phyloP scores from a whole-genome alignment of 441 rosid species.

The Croton setiger region DNA sequence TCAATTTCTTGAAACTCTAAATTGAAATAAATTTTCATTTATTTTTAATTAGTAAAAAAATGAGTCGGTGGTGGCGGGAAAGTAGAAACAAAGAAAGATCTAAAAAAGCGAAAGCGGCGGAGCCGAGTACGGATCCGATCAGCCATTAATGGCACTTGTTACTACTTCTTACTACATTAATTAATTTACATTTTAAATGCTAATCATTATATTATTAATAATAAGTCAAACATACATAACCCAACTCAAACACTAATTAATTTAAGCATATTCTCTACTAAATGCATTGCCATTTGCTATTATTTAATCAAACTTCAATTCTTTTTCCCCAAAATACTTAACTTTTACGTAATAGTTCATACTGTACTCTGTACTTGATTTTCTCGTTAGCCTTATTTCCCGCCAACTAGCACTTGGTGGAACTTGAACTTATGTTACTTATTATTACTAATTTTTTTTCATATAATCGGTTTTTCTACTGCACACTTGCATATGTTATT shows the following conservation, averaged over 20 bases:
- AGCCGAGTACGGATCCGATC: slow-evolving; percentile 49
- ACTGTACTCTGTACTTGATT: background rate
- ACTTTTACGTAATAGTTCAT: background rate
- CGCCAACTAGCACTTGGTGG: background rate
- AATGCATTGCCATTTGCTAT: too few species aligned
- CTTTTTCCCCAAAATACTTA: background rate
- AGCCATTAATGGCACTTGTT: slow-evolving; percentile 14
- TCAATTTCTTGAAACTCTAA: slow-evolving; percentile 7
- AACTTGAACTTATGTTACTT: background rate
- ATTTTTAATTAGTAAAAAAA: background rate
- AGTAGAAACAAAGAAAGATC: slow-evolving; percentile 10
- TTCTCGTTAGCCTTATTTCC: background rate
- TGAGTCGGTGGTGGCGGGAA: slow-evolving; percentile 30
- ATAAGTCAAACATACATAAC: too few species aligned
- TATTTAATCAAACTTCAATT: background rate
- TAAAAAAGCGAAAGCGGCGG: slow-evolving; percentile 32
- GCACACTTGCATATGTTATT: too few species aligned
- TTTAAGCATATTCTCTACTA: too few species aligned
- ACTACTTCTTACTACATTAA: background rate
- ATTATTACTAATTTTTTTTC: too few species aligned
- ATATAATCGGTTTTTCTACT: too few species aligned
- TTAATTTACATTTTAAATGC: background rate
- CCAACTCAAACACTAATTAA: too few species aligned
- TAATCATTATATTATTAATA: background rate
- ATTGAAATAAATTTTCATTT: background rate